Evolutionary conservation across 169 alveolate genomes (phyloP).

Genomic region (Eimeria praecox): DNA sequence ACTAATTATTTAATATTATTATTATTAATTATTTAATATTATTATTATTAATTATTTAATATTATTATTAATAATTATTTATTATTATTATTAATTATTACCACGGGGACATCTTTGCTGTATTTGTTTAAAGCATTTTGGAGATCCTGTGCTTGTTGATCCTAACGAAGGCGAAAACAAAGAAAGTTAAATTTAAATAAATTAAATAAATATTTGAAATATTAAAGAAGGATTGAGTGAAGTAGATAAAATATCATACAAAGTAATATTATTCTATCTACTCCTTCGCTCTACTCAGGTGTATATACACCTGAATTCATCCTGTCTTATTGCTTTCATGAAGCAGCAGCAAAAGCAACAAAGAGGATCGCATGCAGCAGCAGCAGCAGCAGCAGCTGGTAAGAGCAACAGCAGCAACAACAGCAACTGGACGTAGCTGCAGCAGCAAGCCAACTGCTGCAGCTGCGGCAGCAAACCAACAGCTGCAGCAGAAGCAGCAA

Average conservation of each 20-base stretch:
- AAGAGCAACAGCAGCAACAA: neutral
- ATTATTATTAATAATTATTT: neutral
- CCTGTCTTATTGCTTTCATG: neutral
- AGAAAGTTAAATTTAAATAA: too few species aligned
- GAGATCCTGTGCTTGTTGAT: slow-evolving; percentile 42
- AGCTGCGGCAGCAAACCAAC: neutral
- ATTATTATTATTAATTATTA: neutral
- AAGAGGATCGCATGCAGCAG: neutral
- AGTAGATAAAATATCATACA: too few species aligned
- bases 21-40: neutral
- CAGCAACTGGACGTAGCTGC: too few species aligned
- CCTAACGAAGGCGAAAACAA: too few species aligned
- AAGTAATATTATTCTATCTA: too few species aligned
- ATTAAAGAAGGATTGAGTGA: too few species aligned
- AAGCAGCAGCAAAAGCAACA: neutral
- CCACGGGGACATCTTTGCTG: slow-evolving; percentile 62
- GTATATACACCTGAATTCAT: neutral
- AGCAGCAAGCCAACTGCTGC: too few species aligned
- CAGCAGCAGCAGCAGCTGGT: neutral
- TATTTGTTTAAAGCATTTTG: neutral
- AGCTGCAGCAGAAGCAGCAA: neutral
- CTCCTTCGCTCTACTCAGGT: too few species aligned
- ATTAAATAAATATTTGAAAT: too few species aligned
- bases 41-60: neutral
- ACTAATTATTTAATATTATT: neutral